Conservation (phyloP, 2,329 filamentous ascomycete genomes). For the Penicillium sp. region DNA sequence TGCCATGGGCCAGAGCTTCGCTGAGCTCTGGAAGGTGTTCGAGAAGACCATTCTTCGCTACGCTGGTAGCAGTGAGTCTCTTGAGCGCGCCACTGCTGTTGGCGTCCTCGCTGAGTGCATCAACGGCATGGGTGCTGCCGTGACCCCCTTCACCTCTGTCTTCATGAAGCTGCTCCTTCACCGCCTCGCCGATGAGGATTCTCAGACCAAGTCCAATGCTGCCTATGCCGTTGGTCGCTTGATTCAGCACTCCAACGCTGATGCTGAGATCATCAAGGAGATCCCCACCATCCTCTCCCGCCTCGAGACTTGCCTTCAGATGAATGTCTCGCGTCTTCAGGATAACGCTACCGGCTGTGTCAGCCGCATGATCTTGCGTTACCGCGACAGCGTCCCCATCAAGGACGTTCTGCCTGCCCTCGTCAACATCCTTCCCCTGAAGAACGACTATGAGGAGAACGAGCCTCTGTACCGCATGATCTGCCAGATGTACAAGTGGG, state of each 20-base stretch:
- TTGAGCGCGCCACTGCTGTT: slow-evolving; percentile 81
- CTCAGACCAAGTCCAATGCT: slow-evolving; percentile 88
- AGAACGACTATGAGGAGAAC: slow-evolving; percentile 94
- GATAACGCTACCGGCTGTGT: slow-evolving; percentile 92
- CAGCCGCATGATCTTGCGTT: slow-evolving; percentile 80
- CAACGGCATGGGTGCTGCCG: slow-evolving; percentile 69
- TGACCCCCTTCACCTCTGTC: slow-evolving; percentile 68
- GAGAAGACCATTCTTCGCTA: slow-evolving; percentile 86
- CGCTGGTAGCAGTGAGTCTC: slow-evolving; percentile 71
- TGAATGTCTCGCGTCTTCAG: slow-evolving; percentile 68
- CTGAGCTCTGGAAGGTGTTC: slow-evolving; percentile 89
- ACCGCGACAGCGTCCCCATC: slow-evolving; percentile 74
- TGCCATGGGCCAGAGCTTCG: slow-evolving; percentile 71
- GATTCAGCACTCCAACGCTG: slow-evolving; percentile 68
- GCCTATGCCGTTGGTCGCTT: slow-evolving; percentile 84
- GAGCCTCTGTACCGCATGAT: slow-evolving; percentile 87
- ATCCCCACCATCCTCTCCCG: slow-evolving; percentile 72
- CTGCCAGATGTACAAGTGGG: slow-evolving; percentile 60
- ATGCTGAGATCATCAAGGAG: slow-evolving; percentile 61
- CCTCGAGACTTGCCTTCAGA: slow-evolving; percentile 73
- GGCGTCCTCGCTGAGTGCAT: slow-evolving; percentile 88
- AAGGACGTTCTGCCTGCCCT: slow-evolving; percentile 72
- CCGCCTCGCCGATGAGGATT: slow-evolving; percentile 78
- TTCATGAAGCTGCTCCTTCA: slow-evolving; percentile 75
- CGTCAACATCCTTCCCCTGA: slow-evolving; percentile 69